These are phyloP conservation scores for Rutstroemia sp. DNA, from an alignment of 2,329 filamentous ascomycete species.

Conservation along the genomic window DNA sequence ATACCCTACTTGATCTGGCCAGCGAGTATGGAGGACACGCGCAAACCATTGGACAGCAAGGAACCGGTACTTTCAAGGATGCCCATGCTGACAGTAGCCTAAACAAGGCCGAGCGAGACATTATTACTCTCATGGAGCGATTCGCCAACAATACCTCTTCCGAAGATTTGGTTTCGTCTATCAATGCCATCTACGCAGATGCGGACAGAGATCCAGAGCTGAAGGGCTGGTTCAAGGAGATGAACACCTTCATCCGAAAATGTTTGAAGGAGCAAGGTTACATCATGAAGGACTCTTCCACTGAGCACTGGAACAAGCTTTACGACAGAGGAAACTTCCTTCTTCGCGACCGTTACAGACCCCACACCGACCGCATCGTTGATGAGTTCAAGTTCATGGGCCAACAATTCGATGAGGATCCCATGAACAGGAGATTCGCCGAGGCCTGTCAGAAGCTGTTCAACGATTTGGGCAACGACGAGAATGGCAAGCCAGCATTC, in stretches of 20 bases:
- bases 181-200: conserved; percentile 79
- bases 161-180: conserved; percentile 76
- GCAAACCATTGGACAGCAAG: conserved; percentile 55
- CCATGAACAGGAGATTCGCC: conserved; percentile 76
- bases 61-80: conserved; percentile 63
- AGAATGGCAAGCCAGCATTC: conserved; percentile 77
- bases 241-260: conserved; percentile 72
- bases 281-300: conserved; percentile 75
- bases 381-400: conserved; percentile 88
- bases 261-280: conserved; percentile 86
- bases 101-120: conserved; percentile 66
- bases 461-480: conserved; percentile 79
- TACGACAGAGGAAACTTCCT: conserved; percentile 83
- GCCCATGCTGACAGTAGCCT: conserved; percentile 59
- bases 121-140: conserved; percentile 83
- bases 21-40: conserved; percentile 78
- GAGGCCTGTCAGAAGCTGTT: conserved; percentile 76
- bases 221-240: conserved; percentile 76
- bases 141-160: conserved; percentile 92
- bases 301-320: conserved; percentile 72
- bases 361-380: conserved; percentile 76
- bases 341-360: conserved; percentile 79
- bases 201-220: conserved; percentile 83
- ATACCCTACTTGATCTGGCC: conserved; percentile 75
- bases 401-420: conserved; percentile 82